Base-by-base conservation (phyloP, 2,329 filamentous ascomycete species). In the Seiridium cupressi region DNA sequence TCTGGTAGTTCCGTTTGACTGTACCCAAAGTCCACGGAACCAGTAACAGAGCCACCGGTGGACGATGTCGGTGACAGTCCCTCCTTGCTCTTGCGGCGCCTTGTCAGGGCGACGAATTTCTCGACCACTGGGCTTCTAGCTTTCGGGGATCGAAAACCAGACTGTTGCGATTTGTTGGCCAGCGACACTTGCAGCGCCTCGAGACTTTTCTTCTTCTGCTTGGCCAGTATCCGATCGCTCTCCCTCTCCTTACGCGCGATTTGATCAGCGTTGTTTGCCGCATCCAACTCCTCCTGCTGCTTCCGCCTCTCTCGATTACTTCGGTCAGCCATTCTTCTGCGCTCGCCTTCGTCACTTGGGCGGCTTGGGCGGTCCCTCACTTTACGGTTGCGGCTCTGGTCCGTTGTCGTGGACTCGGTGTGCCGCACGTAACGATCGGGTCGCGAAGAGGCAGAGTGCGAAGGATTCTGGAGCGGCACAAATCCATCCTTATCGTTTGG, bases 131-230 rank as follows among this genome's bases (percentile, higher is more conserved):
- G 77, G 48, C 76, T 76, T 62, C 68, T 76, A 5, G 70, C 60
- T 62, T 74, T 77, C n/a, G 66, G 65, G 35, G 59, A 59, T 48
- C 64, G 67, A 59, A 56, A 55, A 42, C 55, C 61, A 42, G 47
- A 58, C 60, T 62, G 74, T 57, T 65, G 70, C 18, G 18, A 26
- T 66, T 60, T 76, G 70, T 64, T 76, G 40, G 72, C 73, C 44
- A 81, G 72, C 64, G 81, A 74, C 44, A 76, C 71, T 62, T 79
- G 76, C 31, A 81, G 74, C 58, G 79, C 76, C 54, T 76, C 75
- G 31, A 81, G 73, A 63, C 83, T 79, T 57, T 78, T 77, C 65
- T 76, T 79, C 70, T 79, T 81, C 68, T 82, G 79, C 63, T 83
- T 79, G 32, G 77, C 77, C 49, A 81, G 70, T 49, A 80, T 77